These are phyloP conservation scores for Medicago arabica DNA, from an alignment of 306 rosid genomes.

Conservation along the genomic window DNA sequence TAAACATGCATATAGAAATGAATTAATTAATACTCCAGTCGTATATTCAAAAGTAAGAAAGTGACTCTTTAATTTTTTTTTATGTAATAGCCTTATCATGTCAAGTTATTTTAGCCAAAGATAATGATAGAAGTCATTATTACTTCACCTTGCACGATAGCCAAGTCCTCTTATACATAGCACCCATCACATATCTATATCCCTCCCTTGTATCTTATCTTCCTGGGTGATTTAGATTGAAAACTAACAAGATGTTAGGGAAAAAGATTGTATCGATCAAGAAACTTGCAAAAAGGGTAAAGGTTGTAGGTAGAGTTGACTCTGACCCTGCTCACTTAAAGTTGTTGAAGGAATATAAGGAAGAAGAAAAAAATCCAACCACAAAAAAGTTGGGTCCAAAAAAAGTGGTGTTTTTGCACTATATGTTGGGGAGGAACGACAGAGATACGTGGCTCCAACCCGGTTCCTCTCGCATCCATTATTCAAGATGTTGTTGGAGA, in stretches of 20 bases:
- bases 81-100: background rate
- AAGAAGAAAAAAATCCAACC: slow-evolving; percentile 30
- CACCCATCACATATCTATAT: background rate
- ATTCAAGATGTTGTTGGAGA: slow-evolving; percentile 84
- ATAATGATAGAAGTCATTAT: slow-evolving; percentile 6
- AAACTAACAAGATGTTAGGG: slow-evolving; percentile 53
- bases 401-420: slow-evolving; percentile 64
- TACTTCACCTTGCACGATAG: slow-evolving; percentile 24
- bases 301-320: no score
- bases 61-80: slow-evolving; percentile 10
- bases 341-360: slow-evolving; percentile 46
- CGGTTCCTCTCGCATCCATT: slow-evolving; percentile 76
- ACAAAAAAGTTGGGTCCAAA: slow-evolving; percentile 42
- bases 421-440: slow-evolving; percentile 80
- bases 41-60: slow-evolving; percentile 29
- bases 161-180: background rate
- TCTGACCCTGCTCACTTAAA: slow-evolving; percentile 38
- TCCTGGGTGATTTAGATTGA: background rate
- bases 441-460: slow-evolving; percentile 70
- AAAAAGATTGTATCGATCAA: slow-evolving; percentile 61
- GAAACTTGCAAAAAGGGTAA: slow-evolving; percentile 65
- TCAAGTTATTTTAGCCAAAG: background rate
- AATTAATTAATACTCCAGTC: background rate
- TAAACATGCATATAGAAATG: no score
- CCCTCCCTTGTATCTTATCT: background rate